Conservation (phyloP, 495 filamentous ascomycete species). For the Achaetomiella virescens region DNA sequence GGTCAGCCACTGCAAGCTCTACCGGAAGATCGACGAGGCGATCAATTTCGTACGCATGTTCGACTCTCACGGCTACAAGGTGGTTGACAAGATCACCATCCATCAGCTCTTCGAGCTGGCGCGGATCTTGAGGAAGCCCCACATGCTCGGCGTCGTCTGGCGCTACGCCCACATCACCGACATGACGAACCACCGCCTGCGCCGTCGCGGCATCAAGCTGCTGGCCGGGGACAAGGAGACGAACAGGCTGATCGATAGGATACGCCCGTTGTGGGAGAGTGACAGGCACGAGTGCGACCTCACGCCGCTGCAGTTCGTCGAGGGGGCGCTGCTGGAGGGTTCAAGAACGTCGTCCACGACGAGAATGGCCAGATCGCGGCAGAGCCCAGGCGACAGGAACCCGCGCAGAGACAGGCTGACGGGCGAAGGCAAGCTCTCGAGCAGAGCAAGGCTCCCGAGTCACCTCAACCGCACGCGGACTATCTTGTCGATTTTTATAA, state of each 20-base stretch:
- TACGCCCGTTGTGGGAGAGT: background rate
- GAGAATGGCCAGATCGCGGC: background rate
- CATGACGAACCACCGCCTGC: constrained; percentile 20
- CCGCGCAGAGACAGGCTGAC: too few species aligned
- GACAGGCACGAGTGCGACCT: background rate
- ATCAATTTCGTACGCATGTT: constrained; percentile 20
- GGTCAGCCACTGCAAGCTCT: constrained; percentile 26
- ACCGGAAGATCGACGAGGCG: constrained; percentile 13
- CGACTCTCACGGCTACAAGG: background rate
- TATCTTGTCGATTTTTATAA: background rate
- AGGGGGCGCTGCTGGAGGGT: background rate
- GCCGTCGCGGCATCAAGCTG: background rate
- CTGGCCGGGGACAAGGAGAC: background rate
- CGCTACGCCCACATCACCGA: constrained; percentile 28
- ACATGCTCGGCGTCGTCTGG: constrained; percentile 34
- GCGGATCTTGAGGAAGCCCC: constrained; percentile 25
- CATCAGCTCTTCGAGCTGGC: constrained; percentile 30
- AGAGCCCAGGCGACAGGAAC: too few species aligned
- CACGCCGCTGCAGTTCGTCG: constrained; percentile 2
- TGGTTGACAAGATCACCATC: constrained; percentile 19
- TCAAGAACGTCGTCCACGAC: background rate
- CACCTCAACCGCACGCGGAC: background rate
- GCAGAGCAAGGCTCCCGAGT: background rate
- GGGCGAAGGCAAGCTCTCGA: too few species aligned
- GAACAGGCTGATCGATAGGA: background rate